Evolutionary conservation across 2,329 filamentous ascomycete genomes (phyloP).

Genomic region (Cercospora brassicicola): DNA sequence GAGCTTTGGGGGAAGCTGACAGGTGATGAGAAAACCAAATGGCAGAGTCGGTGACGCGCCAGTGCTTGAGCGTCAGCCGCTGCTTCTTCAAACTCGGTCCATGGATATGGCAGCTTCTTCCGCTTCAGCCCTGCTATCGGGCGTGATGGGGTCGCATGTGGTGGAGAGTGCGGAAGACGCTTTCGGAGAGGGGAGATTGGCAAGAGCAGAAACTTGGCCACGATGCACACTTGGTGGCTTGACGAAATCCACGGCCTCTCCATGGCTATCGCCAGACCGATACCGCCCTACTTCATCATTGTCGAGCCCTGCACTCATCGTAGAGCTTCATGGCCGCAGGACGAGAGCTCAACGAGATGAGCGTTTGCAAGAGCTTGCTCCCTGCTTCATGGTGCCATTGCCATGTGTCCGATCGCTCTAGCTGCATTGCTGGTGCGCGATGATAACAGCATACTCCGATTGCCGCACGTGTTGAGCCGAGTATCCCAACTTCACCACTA

Average conservation of each 20-base stretch:
- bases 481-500: too few species aligned
- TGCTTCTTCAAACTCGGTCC: not conserved
- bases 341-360: not conserved
- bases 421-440: too few species aligned
- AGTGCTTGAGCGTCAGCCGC: not conserved
- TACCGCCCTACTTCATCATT: too few species aligned
- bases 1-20: not conserved
- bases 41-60: not conserved
- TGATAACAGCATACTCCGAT: too few species aligned
- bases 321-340: too few species aligned
- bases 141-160: not conserved
- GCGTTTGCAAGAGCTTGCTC: not conserved
- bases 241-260: too few species aligned
- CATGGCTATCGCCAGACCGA: too few species aligned
- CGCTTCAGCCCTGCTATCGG: constrained; percentile 28
- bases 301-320: too few species aligned
- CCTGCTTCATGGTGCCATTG: too few species aligned
- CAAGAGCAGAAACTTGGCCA: not conserved
- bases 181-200: not conserved
- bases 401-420: too few species aligned
- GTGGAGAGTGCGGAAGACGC: not conserved
- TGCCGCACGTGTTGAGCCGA: too few species aligned
- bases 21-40: not conserved
- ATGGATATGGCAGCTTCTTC: constrained; percentile 41
- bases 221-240: too few species aligned